Conservation (phyloP, 192 early-diverging fungal species). For the Backusella tuberculispora region DNA sequence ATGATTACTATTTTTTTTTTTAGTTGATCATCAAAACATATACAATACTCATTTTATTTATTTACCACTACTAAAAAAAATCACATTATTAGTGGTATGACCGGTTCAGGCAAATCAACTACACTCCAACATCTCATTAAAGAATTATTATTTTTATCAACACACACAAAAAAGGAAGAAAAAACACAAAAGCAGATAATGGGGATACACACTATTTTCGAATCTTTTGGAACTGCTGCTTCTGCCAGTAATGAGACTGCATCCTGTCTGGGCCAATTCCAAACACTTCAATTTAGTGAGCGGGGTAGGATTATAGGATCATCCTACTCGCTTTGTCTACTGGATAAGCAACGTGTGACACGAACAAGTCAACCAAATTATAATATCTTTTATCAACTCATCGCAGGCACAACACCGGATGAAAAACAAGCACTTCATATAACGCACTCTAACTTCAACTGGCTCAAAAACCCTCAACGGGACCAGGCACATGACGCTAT, state of each 20-base stretch:
- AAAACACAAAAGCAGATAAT: conserved; percentile 73
- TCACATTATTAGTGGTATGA: conserved; percentile 67
- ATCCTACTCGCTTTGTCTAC: conserved; percentile 73
- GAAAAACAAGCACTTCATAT: conserved; percentile 72
- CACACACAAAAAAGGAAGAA: conserved; percentile 74
- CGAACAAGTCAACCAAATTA: conserved; percentile 65
- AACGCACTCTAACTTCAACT: conserved; percentile 57
- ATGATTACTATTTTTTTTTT: background rate
- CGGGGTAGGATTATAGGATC: conserved; percentile 81
- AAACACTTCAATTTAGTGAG: conserved; percentile 90
- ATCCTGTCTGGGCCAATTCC: conserved; percentile 79
- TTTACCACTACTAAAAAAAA: background rate
- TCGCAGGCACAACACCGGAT: conserved; percentile 75
- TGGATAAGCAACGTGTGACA: conserved; percentile 67
- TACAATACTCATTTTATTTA: background rate
- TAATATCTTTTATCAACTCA: conserved; percentile 83
- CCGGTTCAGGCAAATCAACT: conserved; percentile 86
- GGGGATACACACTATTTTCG: conserved; percentile 70
- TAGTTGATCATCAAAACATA: background rate
- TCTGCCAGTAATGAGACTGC: conserved; percentile 67
- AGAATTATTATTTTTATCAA: conserved; percentile 76
- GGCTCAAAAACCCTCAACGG: conserved; percentile 43
- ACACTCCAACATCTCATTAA: conserved; percentile 70
- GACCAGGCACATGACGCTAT: conserved; percentile 49
- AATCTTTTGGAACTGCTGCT: conserved; percentile 78